These are phyloP conservation scores for Naganishia randhawae DNA, from an alignment of 768 basidiomycete species.

Conservation along the genomic window DNA sequence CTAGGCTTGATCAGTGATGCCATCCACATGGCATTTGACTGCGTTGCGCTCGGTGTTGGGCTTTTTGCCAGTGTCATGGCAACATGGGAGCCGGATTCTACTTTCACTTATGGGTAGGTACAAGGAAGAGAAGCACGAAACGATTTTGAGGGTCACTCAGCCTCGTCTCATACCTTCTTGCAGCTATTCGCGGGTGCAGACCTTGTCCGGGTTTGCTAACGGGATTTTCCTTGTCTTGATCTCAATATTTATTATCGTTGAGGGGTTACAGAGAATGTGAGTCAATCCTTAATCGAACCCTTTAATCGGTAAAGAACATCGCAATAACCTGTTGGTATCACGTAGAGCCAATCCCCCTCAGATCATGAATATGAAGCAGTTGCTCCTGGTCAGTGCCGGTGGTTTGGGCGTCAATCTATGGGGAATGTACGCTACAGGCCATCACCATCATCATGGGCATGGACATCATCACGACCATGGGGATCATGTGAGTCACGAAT, in stretches of 20 bases:
- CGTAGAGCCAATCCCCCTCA: constrained; percentile 84
- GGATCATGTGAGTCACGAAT: constrained; percentile 19
- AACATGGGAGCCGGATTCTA: constrained; percentile 90
- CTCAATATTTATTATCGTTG: constrained; percentile 96
- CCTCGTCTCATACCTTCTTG: not conserved
- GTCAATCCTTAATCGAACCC: too few species aligned
- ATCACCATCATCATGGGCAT: constrained; percentile 68
- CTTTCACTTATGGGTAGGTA: constrained; percentile 87
- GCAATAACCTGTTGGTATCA: too few species aligned
- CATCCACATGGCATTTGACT: constrained; percentile 99
- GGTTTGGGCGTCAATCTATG: constrained; percentile 92
- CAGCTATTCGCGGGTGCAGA: constrained; percentile 93
- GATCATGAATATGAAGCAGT: constrained; percentile 85
- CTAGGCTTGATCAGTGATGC: constrained; percentile 95
- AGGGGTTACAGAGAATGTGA: constrained; percentile 90
- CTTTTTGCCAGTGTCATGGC: constrained; percentile 96
- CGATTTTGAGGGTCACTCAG: not conserved
- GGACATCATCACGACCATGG: constrained; percentile 44
- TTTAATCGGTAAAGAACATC: too few species aligned
- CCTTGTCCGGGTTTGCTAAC: constrained; percentile 95
- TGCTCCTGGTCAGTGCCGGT: constrained; percentile 79
- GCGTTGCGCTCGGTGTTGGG: constrained; percentile 92
- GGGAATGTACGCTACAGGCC: constrained; percentile 98
- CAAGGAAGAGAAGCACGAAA: not conserved
- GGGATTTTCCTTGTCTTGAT: constrained; percentile 70